Conservation (phyloP, 495 filamentous ascomycete species). For the Durotheca rogersii region DNA sequence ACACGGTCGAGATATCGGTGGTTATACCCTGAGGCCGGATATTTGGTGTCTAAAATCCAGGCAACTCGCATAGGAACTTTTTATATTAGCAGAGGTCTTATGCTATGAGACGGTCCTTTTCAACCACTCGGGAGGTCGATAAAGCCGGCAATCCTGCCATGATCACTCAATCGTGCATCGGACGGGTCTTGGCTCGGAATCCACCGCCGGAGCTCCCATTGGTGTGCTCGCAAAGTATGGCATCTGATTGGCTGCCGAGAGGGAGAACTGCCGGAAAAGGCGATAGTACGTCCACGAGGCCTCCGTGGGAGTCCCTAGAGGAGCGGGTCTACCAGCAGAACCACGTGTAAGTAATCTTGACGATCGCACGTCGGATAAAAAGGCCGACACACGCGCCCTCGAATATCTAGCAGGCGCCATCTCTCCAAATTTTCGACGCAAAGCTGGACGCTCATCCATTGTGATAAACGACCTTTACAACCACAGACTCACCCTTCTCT, state of each 20-base stretch:
- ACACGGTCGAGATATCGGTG: too few species aligned
- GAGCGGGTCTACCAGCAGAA: not conserved
- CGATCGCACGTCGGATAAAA: not conserved
- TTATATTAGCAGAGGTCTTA: too few species aligned
- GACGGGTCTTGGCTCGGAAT: not conserved
- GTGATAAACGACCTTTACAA: not conserved
- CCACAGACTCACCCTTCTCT: not conserved
- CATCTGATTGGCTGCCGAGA: not conserved
- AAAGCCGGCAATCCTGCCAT: too few species aligned
- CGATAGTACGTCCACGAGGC: not conserved
- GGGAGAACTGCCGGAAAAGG: not conserved
- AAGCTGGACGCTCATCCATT: not conserved
- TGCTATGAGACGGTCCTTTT: too few species aligned
- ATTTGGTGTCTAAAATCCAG: too few species aligned
- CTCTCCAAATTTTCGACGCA: not conserved
- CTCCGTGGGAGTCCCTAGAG: not conserved
- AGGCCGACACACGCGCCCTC: not conserved
- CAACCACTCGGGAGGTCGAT: too few species aligned
- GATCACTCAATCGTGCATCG: too few species aligned
- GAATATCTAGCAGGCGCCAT: not conserved
- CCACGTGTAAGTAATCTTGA: not conserved
- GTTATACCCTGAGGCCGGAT: too few species aligned
- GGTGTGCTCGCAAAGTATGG: not conserved
- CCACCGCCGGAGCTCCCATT: not conserved
- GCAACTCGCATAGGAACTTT: too few species aligned